Evolutionary conservation across 768 basidiomycete species (phyloP).

Genomic region (Phlebiopsis gigantea): DNA sequence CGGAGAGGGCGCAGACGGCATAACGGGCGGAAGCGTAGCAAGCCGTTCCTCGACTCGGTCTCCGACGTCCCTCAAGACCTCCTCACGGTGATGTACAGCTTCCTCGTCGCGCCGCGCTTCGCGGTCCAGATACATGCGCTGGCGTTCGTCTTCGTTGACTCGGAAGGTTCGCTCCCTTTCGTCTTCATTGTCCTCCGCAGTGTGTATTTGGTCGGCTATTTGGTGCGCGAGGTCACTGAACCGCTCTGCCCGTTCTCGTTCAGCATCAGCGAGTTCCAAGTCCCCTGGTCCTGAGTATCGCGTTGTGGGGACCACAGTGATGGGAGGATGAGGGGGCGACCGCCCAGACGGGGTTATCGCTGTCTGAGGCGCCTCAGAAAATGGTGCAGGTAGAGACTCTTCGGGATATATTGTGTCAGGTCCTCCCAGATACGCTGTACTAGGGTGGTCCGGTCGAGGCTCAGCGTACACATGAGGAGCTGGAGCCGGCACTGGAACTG

Average conservation of each 20-base stretch:
- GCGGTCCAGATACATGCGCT: conserved; percentile 52
- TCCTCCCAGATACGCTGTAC: too few species aligned
- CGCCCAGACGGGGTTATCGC: neutral
- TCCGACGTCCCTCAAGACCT: conserved; percentile 29
- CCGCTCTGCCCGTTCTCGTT: conserved; percentile 43
- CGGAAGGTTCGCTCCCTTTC: conserved; percentile 62
- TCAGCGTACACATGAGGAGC: conserved; percentile 1
- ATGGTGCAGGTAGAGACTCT: too few species aligned
- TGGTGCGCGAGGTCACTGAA: conserved; percentile 51
- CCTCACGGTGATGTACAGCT: conserved; percentile 43
- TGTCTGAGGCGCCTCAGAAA: neutral
- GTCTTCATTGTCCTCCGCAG: conserved; percentile 56
- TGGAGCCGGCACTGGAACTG: conserved; percentile 4
- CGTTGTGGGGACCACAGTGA: neutral
- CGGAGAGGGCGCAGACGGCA: conserved; percentile 17
- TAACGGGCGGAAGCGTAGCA: neutral
- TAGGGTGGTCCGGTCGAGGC: too few species aligned
- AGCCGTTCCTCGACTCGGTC: conserved; percentile 17
- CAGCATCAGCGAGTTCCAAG: conserved; percentile 37
- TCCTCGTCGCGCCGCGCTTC: conserved; percentile 58
- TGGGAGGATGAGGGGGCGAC: conserved; percentile 1
- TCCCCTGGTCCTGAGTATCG: conserved; percentile 23
- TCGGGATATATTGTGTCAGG: too few species aligned
- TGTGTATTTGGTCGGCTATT: conserved; percentile 41
- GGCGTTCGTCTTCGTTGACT: conserved; percentile 57